A percentile compares a stretch with the other conserved stretches of the same genome.
phyloP scores from a whole-genome alignment of 345 rosid species.

The Conringia planisiliqua region DNA sequence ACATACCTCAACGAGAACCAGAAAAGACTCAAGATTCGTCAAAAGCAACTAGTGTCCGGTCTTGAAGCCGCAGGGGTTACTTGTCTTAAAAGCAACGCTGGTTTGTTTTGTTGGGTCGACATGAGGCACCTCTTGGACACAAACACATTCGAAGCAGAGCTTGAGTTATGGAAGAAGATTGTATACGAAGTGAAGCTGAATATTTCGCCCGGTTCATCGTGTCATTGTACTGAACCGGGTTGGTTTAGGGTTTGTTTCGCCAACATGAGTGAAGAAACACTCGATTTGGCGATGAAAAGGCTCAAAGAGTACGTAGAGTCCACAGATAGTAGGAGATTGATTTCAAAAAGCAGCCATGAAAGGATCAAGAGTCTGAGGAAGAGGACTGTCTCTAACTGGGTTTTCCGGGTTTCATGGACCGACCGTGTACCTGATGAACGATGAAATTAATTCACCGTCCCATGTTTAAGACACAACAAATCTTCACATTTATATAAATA shows the following conservation, averaged over 20 bases:
- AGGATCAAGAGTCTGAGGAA: constrained; percentile 46
- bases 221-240: constrained; percentile 78
- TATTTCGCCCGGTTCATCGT: constrained; percentile 71
- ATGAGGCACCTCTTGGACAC: constrained; percentile 65
- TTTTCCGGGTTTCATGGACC: constrained; percentile 67
- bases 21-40: constrained; percentile 49
- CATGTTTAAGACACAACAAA: constrained; percentile 6
- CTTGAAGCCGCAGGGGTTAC: constrained; percentile 55
- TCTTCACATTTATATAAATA: background rate
- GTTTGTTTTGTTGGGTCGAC: constrained; percentile 77
- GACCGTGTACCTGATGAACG: constrained; percentile 59
- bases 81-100: constrained; percentile 59
- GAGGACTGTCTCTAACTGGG: constrained; percentile 56
- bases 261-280: constrained; percentile 64
- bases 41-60: constrained; percentile 49
- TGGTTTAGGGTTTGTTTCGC: constrained; percentile 82
- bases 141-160: constrained; percentile 75
- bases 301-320: constrained; percentile 48
- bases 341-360: constrained; percentile 45
- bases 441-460: constrained; percentile 16
- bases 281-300: constrained; percentile 57
- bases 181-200: constrained; percentile 62
- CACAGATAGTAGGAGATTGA: constrained; percentile 11
- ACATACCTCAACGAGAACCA: constrained; percentile 49
- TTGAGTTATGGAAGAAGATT: constrained; percentile 71